phyloP scores from a whole-genome alignment of 305 asterid genomes.

The Fraxinus ornus region DNA sequence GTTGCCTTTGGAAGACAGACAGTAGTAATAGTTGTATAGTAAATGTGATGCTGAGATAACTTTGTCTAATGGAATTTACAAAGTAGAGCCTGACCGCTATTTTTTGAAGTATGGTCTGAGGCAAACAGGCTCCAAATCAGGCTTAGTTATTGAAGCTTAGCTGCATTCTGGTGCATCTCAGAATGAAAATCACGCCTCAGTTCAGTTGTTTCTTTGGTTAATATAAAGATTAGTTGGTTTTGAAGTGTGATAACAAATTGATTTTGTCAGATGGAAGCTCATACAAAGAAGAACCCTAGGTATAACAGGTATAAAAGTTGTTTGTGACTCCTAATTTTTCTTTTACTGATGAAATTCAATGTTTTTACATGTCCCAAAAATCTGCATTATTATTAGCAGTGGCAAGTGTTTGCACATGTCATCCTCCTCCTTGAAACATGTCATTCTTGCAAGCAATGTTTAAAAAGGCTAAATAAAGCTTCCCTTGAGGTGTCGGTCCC shows the following conservation, averaged over 20 bases:
- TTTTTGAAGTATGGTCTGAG: slow-evolving; percentile 50
- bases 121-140: slow-evolving; percentile 29
- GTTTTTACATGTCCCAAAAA: neutral
- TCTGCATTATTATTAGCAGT: neutral
- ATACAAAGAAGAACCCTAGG: slow-evolving; percentile 20
- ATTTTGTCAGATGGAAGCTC: slow-evolving; percentile 24
- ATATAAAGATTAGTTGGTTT: slow-evolving; percentile 13
- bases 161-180: slow-evolving; percentile 18
- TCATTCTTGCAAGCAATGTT: neutral
- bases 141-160: slow-evolving; percentile 17
- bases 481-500: neutral
- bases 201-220: slow-evolving; percentile 21
- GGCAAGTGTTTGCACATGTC: neutral
- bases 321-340: neutral
- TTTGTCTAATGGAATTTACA: slow-evolving; percentile 29
- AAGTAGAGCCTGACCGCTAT: slow-evolving; percentile 33
- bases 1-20: slow-evolving; percentile 12
- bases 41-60: slow-evolving; percentile 27
- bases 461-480: neutral
- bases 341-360: neutral
- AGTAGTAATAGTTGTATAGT: slow-evolving; percentile 12
- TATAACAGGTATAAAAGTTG: slow-evolving; percentile 39
- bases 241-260: slow-evolving; percentile 27
- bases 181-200: slow-evolving; percentile 25
- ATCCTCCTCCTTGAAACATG: neutral